phyloP scores from a whole-genome alignment of 495 filamentous ascomycete species.

The Aspergillus olivimuriae region DNA sequence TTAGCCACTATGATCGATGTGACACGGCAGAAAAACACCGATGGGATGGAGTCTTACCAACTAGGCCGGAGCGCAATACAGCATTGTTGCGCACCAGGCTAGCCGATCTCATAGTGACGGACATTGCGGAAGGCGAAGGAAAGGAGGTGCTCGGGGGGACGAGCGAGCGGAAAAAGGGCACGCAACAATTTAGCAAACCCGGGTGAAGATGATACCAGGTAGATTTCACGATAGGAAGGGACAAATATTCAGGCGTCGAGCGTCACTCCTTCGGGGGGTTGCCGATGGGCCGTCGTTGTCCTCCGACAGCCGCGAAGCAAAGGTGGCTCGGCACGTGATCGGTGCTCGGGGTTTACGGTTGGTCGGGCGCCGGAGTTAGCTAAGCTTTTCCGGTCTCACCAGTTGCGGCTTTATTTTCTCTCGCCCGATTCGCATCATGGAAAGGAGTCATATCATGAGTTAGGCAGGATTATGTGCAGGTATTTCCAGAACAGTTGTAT shows the following conservation, averaged over 20 bases:
- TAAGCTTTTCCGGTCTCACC: not conserved
- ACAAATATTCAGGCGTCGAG: not conserved
- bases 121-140: slow-evolving; percentile 33
- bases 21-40: too few species aligned
- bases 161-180: slow-evolving; percentile 18
- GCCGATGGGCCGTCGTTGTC: not conserved
- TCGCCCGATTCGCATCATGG: too few species aligned
- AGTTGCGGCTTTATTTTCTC: too few species aligned
- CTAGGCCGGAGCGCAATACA: slow-evolving; percentile 28
- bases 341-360: slow-evolving; percentile 1
- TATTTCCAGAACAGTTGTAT: too few species aligned
- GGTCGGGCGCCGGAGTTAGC: slow-evolving; percentile 1
- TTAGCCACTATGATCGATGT: too few species aligned
- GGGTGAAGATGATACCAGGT: not conserved
- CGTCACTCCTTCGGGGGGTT: not conserved
- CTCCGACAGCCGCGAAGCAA: too few species aligned
- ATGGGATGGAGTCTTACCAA: slow-evolving; percentile 17
- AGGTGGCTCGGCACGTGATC: slow-evolving; percentile 6
- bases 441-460: too few species aligned
- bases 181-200: slow-evolving; percentile 18
- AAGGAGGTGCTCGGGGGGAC: slow-evolving; percentile 21
- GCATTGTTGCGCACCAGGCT: slow-evolving; percentile 35
- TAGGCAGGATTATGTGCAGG: too few species aligned
- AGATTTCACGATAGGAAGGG: not conserved
- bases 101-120: slow-evolving; percentile 39